phyloP scores from a whole-genome alignment of 1,284 basidiomycete genomes.

The Melampsora occidentalis region DNA sequence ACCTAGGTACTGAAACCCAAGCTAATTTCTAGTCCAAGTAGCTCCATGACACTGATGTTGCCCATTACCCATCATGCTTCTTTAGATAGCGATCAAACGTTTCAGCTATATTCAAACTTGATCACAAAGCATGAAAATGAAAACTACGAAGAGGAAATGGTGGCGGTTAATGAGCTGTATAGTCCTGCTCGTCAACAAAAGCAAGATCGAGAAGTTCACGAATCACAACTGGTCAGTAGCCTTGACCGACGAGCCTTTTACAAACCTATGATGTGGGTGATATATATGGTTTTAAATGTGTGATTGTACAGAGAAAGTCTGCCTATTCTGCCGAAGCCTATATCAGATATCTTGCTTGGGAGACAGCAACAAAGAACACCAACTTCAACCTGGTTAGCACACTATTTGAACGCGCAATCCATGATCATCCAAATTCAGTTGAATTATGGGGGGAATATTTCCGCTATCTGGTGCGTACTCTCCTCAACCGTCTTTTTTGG shows the following conservation, averaged over 20 bases:
- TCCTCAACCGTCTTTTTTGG: neutral
- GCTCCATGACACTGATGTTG: neutral
- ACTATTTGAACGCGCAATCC: conserved; percentile 38
- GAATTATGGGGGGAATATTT: conserved; percentile 39
- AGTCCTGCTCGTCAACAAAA: conserved; percentile 38
- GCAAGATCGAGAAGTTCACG: conserved; percentile 37
- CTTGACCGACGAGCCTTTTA: neutral
- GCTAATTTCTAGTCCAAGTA: neutral
- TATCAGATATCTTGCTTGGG: conserved; percentile 41
- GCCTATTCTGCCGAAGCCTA: conserved; percentile 30
- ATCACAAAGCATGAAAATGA: conserved; percentile 39
- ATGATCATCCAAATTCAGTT: conserved; percentile 31
- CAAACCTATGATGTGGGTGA: neutral
- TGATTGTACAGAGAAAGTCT: conserved; percentile 29
- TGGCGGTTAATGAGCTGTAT: conserved; percentile 31
- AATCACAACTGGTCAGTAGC: conserved; percentile 34
- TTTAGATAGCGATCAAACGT: conserved; percentile 33
- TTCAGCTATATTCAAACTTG: conserved; percentile 37
- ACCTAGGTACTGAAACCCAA: conserved; percentile 19
- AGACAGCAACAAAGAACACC: conserved; percentile 18
- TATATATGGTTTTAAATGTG: no score
- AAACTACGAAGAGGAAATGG: conserved; percentile 41
- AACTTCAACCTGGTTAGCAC: conserved; percentile 25
- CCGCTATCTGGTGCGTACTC: conserved; percentile 25
- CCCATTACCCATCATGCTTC: neutral